These are phyloP conservation scores for Globisporangium camurandrum DNA, from an alignment of 352 stramenopile species.

Conservation along the genomic window DNA sequence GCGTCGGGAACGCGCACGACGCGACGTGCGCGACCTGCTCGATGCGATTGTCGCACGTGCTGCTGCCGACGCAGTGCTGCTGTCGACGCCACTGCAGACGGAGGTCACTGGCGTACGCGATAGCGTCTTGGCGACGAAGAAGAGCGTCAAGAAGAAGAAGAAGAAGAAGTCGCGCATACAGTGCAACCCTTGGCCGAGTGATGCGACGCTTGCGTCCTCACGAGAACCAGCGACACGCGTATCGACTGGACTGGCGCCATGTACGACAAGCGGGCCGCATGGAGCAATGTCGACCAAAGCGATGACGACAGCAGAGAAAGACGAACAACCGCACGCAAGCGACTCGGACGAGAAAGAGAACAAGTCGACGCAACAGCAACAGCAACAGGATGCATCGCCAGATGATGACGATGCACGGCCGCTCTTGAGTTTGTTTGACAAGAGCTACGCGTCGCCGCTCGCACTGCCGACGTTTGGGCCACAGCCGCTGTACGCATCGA, in stretches of 20 bases:
- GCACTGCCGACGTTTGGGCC: slow-evolving; percentile 31
- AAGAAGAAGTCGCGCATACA: too few species aligned
- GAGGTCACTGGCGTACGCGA: not conserved
- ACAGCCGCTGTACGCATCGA: slow-evolving; percentile 35
- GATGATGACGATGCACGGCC: slow-evolving; percentile 20
- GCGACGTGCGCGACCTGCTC: slow-evolving; percentile 26
- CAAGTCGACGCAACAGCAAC: slow-evolving; percentile 5
- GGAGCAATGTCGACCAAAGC: too few species aligned
- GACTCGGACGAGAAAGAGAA: not conserved
- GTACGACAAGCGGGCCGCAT: too few species aligned
- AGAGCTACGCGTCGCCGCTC: slow-evolving; percentile 22
- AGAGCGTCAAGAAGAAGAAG: slow-evolving; percentile 13
- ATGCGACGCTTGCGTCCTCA: too few species aligned
- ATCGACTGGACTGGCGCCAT: too few species aligned
- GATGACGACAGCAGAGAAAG: too few species aligned
- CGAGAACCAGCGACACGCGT: too few species aligned
- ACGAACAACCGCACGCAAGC: too few species aligned
- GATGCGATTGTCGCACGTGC: slow-evolving; percentile 31
- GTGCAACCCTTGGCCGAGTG: too few species aligned
- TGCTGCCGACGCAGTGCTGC: slow-evolving; percentile 9
- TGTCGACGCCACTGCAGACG: not conserved
- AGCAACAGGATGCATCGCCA: slow-evolving; percentile 14
- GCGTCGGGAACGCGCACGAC: slow-evolving; percentile 17
- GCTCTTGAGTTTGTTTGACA: slow-evolving; percentile 31
- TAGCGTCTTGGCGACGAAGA: not conserved